These are phyloP conservation scores for Arachnomyces sp. DNA, from an alignment of 2,329 filamentous ascomycete genomes.

Conservation along the genomic window DNA sequence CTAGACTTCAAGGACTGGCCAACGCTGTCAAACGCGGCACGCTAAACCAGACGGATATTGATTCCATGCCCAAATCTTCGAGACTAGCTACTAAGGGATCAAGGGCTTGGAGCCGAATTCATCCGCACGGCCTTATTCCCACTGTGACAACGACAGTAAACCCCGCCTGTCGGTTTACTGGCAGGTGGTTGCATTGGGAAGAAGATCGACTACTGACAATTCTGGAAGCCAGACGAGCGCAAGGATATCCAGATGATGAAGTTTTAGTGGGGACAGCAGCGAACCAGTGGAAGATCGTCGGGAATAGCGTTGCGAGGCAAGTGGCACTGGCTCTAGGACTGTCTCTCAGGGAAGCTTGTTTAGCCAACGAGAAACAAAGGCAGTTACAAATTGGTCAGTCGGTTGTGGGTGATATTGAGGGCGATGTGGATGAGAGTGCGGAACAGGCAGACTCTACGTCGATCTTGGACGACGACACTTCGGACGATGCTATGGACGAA, in stretches of 20 bases:
- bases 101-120: conserved; percentile 14
- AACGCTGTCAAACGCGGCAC: conserved; percentile 9
- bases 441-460: too few species aligned
- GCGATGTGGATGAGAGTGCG: too few species aligned
- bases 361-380: conserved; percentile 8
- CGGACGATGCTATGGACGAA: too few species aligned
- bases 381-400: background rate
- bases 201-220: conserved; percentile 56
- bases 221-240: conserved; percentile 60
- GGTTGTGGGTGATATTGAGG: too few species aligned
- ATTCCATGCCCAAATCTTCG: conserved; percentile 22
- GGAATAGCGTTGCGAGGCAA: conserved; percentile 67
- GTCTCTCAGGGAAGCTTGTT: conserved; percentile 53
- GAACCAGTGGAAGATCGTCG: conserved; percentile 60
- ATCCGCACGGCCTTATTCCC: conserved; percentile 47
- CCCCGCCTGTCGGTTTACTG: conserved; percentile 49
- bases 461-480: too few species aligned
- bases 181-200: conserved; percentile 56
- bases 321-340: conserved; percentile 61
- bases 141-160: conserved; percentile 54
- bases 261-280: conserved; percentile 53
- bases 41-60: conserved; percentile 16
- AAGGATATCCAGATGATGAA: conserved; percentile 64
- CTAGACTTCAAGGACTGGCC: conserved; percentile 11
- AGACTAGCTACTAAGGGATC: background rate